phyloP scores from a whole-genome alignment of 306 rosid species.

The Neltuma alba region DNA sequence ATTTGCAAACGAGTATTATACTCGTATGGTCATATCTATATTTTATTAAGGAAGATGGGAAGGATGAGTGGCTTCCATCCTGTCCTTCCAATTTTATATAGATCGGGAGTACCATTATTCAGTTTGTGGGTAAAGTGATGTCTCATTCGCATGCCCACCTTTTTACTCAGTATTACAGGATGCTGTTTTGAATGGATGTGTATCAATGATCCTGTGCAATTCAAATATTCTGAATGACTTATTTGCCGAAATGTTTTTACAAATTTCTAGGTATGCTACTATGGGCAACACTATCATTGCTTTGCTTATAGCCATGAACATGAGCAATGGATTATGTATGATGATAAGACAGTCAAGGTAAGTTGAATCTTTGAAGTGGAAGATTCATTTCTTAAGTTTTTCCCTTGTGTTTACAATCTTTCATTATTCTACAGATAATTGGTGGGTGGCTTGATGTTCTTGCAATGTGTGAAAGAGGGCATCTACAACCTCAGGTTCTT shows the following conservation, averaged over 20 bases:
- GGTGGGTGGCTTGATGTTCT: constrained; percentile 93
- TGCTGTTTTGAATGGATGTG: constrained; percentile 11
- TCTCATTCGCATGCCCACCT: neutral
- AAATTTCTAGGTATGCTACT: constrained; percentile 83
- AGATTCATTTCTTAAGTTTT: constrained; percentile 13
- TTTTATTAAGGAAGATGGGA: constrained; percentile 10
- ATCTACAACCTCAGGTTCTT: constrained; percentile 96
- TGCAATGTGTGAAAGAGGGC: constrained; percentile 87
- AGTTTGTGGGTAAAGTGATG: neutral
- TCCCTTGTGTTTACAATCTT: constrained; percentile 17
- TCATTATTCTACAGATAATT: constrained; percentile 61
- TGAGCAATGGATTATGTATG: constrained; percentile 87
- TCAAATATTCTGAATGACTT: constrained; percentile 11
- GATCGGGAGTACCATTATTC: constrained; percentile 5
- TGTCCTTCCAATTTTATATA: neutral
- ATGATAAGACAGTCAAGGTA: constrained; percentile 95
- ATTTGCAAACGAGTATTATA: neutral
- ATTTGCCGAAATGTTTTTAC: constrained; percentile 30
- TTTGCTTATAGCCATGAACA: constrained; percentile 87
- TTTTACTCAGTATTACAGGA: neutral
- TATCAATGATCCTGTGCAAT: constrained; percentile 1
- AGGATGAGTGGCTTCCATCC: constrained; percentile 1
- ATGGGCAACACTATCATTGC: constrained; percentile 98
- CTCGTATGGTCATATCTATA: neutral
- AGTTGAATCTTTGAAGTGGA: constrained; percentile 31